Evolutionary conservation across 805 yeast genomes (phyloP), one percentile per base, ranked within the genome.

Genomic region (Metschnikowia amazonensis): DNA sequence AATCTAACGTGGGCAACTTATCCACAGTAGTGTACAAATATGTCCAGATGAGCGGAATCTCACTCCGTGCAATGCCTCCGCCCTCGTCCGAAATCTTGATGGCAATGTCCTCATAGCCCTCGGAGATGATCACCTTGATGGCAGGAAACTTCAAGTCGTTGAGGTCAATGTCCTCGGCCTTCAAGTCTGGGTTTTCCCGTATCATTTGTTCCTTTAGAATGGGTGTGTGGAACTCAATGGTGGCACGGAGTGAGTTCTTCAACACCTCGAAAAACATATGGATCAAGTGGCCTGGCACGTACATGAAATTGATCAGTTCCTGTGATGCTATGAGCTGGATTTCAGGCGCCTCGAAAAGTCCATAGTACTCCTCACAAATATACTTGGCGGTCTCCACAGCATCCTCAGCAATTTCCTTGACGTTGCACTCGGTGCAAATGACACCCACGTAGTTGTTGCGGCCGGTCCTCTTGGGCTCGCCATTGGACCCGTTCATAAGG

Each of bases 31-130:
- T 89, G 67, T 89, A 89, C 63, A 89, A 75, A 63, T 89, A 89
- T 0, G 96, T 86, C 96, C 96, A 89, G 36, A 89, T 86, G 51
- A 86, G 72, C 3, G 95, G 94, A 13, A 86, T 78, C 45, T 86
- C 90, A 49, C 87, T 76, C 49, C 96, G 74, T 2, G 96, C 86
- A 49, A 89, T 88, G 18, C 96, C 97, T 25, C 96, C 97, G 30
- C 97, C 97, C 67, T 89, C 96, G 62, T 89, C 97, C 24, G 90
- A 82, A 50, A 89, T 82, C 64, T 89, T 89, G 56, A 89, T 84
- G 8, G 96, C 89, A 55, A 89, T 88, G 58, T 89, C 97, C 61
- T 89, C 96, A 37, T 81, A 79, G 13, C 97, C 97, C 60, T 88
- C 87, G 9, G 90, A 87, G 24, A 89, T 89, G 43, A 89, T 86